Base-by-base conservation (phyloP, 1,284 basidiomycete species). In the Pascua guehoae region DNA sequence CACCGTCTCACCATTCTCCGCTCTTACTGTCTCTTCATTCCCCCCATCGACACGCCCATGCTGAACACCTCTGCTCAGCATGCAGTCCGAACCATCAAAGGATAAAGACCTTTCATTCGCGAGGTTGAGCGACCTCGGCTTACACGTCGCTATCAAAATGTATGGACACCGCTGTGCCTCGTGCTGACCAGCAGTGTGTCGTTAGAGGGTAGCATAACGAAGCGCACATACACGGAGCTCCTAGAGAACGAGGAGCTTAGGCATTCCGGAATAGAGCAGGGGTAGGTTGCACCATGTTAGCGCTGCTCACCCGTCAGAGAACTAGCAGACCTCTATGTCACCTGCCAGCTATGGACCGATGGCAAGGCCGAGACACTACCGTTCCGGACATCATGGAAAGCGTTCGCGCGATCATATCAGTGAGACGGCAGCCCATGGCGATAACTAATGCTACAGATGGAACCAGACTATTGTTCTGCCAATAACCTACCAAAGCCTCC, bases 381-480 rank as follows among this genome's bases (percentile, higher is more conserved):
- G 0, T 90, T 89, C 68, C 86, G 90, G 49, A 98, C 96, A 0
- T 85, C 89, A 0, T 94, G 91, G 82, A 95, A 94, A 74, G 83
- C 89, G 14, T 97, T 96, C 81, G 89, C 88, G 75, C 85, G 83
- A 61, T 83, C 80, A 46, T 91, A 93, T 71, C 87, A 81, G 89
- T 90, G 64, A 40, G 56, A n/a, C 9, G 5, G 15, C 53, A 45
- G 32, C 46, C 12, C 8, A 46, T n/a, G 1, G 41, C 49, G 45
- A n/a, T 32, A 39, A 17, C 49, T 47, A 53, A 57, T 59, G 38
- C 60, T 57, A 4, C 68, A 93, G 91, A 42, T 98, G 95, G 95
- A 95, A 95, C 68, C 91, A 97, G 79, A 89, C 88, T 83, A 86
- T 98, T 47, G 87, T 88, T 0, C 79, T 98, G 4, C 93, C 94